phyloP scores from a whole-genome alignment of 2,329 filamentous ascomycete genomes.

The Talaromyces sp. region DNA sequence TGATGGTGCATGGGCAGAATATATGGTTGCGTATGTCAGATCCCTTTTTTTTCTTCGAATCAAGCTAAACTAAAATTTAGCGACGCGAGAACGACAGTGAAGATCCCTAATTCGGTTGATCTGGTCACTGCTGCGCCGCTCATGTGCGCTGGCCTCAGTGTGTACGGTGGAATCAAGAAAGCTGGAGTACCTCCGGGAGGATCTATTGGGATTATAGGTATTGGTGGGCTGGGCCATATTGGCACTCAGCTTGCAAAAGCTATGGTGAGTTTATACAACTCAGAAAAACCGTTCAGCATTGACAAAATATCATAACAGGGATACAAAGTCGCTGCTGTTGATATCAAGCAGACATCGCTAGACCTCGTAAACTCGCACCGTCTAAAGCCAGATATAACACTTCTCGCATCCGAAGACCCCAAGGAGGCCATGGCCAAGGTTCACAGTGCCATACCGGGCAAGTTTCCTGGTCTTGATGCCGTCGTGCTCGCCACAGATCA shows the following conservation, averaged over 20 bases:
- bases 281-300: background rate
- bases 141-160: constrained; percentile 51
- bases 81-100: constrained; percentile 43
- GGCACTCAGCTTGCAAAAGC: constrained; percentile 46
- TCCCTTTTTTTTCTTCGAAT: background rate
- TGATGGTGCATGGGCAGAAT: constrained; percentile 55
- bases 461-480: constrained; percentile 45
- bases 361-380: constrained; percentile 42
- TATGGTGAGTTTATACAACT: constrained; percentile 6
- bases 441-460: constrained; percentile 38
- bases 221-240: constrained; percentile 48
- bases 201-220: constrained; percentile 41
- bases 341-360: constrained; percentile 50
- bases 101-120: constrained; percentile 44
- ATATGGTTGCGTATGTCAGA: constrained; percentile 36
- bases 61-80: background rate
- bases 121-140: constrained; percentile 51
- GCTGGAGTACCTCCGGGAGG: constrained; percentile 28
- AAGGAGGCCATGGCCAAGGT: background rate
- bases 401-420: background rate
- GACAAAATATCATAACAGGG: constrained; percentile 30
- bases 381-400: constrained; percentile 24
- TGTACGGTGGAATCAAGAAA: constrained; percentile 43
- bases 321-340: constrained; percentile 48
- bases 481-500: constrained; percentile 53